These are phyloP conservation scores for Plasmodium gonderi DNA, from an alignment of 169 alveolate genomes.

Conservation along the genomic window DNA sequence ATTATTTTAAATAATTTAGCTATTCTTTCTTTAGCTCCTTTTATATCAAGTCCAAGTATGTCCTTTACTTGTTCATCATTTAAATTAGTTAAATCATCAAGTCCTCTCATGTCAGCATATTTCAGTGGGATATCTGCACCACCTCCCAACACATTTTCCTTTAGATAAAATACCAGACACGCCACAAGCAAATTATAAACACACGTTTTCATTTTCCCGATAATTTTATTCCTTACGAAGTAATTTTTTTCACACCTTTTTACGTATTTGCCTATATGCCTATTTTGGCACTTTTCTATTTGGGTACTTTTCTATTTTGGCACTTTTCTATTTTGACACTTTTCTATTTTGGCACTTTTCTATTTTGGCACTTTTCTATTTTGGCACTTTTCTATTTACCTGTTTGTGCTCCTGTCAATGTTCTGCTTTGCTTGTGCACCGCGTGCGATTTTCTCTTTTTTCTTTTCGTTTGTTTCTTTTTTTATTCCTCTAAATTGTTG, in stretches of 20 bases:
- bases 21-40: conserved; percentile 74
- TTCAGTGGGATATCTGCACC: conserved; percentile 5
- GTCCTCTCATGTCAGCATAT: conserved; percentile 41
- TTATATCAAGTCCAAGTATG: conserved; percentile 33
- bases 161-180: neutral
- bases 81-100: conserved; percentile 33
- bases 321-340: too few species aligned
- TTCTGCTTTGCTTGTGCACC: too few species aligned
- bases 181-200: conserved; percentile 3
- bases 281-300: too few species aligned
- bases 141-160: neutral
- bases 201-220: conserved; percentile 18
- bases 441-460: too few species aligned
- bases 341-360: too few species aligned
- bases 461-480: too few species aligned
- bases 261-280: too few species aligned
- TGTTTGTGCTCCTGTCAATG: too few species aligned
- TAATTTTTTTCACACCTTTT: neutral
- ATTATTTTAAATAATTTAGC: conserved; percentile 76
- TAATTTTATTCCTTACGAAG: neutral
- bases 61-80: conserved; percentile 48
- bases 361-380: too few species aligned
- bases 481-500: too few species aligned
- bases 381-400: too few species aligned
- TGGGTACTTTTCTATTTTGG: too few species aligned